Conservation (phyloP, 306 rosid species). For the Erythrophleum fordii region DNA sequence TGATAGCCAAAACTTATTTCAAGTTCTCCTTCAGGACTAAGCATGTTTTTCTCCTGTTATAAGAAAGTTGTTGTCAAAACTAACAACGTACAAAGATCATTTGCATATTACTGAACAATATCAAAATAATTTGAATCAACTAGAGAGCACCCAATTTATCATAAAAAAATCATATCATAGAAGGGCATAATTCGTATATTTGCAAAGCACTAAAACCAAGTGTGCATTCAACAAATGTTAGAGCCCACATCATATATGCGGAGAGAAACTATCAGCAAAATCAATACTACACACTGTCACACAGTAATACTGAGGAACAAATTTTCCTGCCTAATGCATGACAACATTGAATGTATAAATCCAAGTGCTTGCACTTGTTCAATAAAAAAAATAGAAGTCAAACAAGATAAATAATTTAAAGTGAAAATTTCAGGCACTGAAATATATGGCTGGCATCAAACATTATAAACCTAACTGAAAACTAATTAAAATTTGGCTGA, state of each 20-base stretch:
- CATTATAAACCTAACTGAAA: constrained; percentile 1
- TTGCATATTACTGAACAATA: not conserved
- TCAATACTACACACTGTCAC: not conserved
- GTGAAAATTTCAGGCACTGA: too few species aligned
- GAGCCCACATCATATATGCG: not conserved
- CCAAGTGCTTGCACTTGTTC: not conserved
- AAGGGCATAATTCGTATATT: constrained; percentile 24
- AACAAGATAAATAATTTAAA: too few species aligned
- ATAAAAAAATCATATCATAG: not conserved
- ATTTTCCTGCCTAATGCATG: not conserved
- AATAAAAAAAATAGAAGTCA: constrained; percentile 16
- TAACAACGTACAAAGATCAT: not conserved
- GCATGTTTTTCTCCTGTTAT: constrained; percentile 53
- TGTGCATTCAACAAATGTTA: not conserved
- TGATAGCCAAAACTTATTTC: constrained; percentile 96
- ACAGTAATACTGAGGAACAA: not conserved
- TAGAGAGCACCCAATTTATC: not conserved
- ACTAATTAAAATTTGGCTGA: not conserved
- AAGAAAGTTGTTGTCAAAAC: constrained; percentile 34
- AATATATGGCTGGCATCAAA: constrained; percentile 15
- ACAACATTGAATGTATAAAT: not conserved
- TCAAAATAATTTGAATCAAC: constrained; percentile 3
- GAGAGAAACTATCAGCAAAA: constrained; percentile 3
- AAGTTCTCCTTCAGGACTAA: constrained; percentile 74
- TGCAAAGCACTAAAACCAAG: too few species aligned